Percentiles rank a stretch among this genome's conserved stretches.
These are phyloP conservation scores for Zasmidium citrigriseum DNA, from an alignment of 2,329 filamentous ascomycete genomes.

Conservation along the genomic window DNA sequence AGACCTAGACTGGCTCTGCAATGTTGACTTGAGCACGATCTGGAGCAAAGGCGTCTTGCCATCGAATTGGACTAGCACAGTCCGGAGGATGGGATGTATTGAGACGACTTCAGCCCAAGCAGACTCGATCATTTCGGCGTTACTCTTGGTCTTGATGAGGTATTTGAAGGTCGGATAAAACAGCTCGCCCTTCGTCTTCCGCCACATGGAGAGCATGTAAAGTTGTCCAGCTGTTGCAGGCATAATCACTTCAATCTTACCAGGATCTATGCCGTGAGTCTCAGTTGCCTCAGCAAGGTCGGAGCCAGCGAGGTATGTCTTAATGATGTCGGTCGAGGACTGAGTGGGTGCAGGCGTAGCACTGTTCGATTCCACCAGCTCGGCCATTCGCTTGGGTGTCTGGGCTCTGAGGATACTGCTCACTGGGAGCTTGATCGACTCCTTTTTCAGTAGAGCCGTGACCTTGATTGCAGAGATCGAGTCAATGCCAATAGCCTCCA, in stretches of 20 bases:
- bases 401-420: constrained; percentile 69
- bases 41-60: constrained; percentile 53
- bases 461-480: constrained; percentile 91
- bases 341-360: constrained; percentile 12
- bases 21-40: constrained; percentile 51
- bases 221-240: constrained; percentile 76
- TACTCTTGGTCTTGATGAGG: constrained; percentile 45
- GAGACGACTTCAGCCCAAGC: constrained; percentile 65
- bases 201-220: constrained; percentile 79
- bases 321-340: constrained; percentile 35
- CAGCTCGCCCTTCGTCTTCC: constrained; percentile 63
- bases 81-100: constrained; percentile 67
- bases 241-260: constrained; percentile 58
- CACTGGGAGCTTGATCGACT: constrained; percentile 64
- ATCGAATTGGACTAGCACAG: constrained; percentile 60
- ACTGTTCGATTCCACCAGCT: constrained; percentile 18
- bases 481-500: constrained; percentile 86
- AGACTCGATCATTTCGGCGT: constrained; percentile 45
- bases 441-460: constrained; percentile 66
- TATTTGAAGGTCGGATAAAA: constrained; percentile 78
- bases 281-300: constrained; percentile 6
- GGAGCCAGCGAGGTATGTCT: constrained; percentile 12
- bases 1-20: constrained; percentile 37
- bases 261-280: constrained; percentile 39
- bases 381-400: constrained; percentile 66